Base-by-base conservation (phyloP, 192 early-diverging fungal genomes). In the Backusella tarrabulga region DNA sequence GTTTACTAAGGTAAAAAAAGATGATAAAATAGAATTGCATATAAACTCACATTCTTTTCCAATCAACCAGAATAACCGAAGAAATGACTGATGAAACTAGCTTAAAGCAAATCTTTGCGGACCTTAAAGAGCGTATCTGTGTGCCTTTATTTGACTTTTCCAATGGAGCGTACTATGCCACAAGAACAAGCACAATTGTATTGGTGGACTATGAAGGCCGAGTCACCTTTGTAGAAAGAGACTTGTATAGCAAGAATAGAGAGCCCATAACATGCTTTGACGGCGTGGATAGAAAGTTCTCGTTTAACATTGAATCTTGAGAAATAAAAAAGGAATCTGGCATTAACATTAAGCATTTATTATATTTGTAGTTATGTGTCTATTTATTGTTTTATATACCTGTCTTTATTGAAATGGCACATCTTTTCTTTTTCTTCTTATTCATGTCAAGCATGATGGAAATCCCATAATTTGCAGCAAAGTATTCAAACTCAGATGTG, bases 131-230 rank as follows among this genome's bases (percentile, higher is more conserved):
- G 3, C 72, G 68, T 5, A 82, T 82, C 46, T 79, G 52, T 38
- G 29, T 82, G 21, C 71, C 75, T 19, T 73, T 76, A 70, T 44
- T 76, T 35, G 21, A 76, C 34, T 17, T 34, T 70, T 23, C 14
- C 9, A 46, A 36, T 6, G 12, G 15, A 12, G 32, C 44, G 3
- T 17, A 34, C 9, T 86, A 82, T 75, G 83, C 76, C 50, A 86
- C 85, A 46, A 54, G 80, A 21, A 80, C 83, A 19, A 82, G 69
- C 26, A 84, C 85, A 0, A 42, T 83, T n/a, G 46, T 86, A 15
- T 46, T 86, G 9, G 80, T 86, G 1, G 85, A 86, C 71, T 56
- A 75, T n/a, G 35, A 82, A 26, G 77, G 75, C 19, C 50, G 52
- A 44, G 83, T 76, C 6, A 74, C 78, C 3, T 86, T 84, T 74